These are phyloP conservation scores for Poterioochromonas sp. DNA, from an alignment of 352 stramenopile genomes.

Conservation along the genomic window DNA sequence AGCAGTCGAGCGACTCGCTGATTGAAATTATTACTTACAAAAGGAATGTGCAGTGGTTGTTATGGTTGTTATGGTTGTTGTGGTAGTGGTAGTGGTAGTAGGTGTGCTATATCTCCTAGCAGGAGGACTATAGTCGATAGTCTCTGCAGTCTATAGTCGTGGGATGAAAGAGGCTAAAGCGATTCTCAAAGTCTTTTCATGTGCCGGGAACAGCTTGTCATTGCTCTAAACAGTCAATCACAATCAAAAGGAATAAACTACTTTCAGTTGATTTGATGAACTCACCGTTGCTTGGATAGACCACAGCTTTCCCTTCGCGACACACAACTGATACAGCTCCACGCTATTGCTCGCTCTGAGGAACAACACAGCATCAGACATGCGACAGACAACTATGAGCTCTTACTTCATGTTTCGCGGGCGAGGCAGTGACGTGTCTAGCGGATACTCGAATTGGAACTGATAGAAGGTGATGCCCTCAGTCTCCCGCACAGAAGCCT, in stretches of 20 bases:
- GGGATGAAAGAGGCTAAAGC: background rate
- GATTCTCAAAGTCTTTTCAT: background rate
- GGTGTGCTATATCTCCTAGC: too few relatives aligned
- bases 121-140: too few relatives aligned
- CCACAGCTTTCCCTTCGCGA: background rate
- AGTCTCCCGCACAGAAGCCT: background rate
- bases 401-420: background rate
- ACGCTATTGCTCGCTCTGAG: background rate
- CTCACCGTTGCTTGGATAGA: background rate
- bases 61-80: too few relatives aligned
- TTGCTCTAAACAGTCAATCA: background rate
- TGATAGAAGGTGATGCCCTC: background rate
- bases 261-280: background rate
- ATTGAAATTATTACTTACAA: too few relatives aligned
- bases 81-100: too few relatives aligned
- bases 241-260: background rate
- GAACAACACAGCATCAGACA: too few relatives aligned
- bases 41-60: too few relatives aligned
- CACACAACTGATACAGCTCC: background rate
- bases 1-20: too few relatives aligned
- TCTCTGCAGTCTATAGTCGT: background rate
- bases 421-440: background rate
- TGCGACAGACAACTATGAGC: too few relatives aligned
- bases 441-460: background rate
- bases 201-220: background rate